phyloP scores from a whole-genome alignment of 1,284 basidiomycete species.

The Ceratobasidium sp. region DNA sequence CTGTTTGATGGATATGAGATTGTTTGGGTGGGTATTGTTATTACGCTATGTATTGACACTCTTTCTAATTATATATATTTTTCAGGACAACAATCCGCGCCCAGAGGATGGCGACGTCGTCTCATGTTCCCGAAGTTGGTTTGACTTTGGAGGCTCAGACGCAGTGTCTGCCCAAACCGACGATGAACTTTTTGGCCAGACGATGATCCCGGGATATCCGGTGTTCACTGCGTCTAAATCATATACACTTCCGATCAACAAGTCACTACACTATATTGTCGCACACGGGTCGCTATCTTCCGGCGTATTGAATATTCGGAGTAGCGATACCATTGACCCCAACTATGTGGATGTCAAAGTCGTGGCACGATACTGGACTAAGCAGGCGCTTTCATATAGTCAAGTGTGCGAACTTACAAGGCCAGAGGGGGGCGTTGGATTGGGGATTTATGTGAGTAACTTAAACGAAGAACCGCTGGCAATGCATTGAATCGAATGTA shows the following conservation, averaged over 20 bases:
- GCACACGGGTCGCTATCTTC: conserved; percentile 16
- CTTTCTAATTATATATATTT: background rate
- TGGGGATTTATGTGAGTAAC: conserved; percentile 41
- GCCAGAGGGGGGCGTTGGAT: conserved; percentile 38
- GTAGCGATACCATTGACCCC: conserved; percentile 10
- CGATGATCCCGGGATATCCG: conserved; percentile 11
- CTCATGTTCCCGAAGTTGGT: conserved; percentile 8
- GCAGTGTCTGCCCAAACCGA: background rate
- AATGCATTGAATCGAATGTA: background rate
- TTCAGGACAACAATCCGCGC: conserved; percentile 27
- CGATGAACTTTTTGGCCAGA: background rate
- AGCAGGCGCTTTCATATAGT: conserved; percentile 6
- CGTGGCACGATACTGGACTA: background rate
- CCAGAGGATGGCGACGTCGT: conserved; percentile 24
- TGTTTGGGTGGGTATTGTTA: background rate
- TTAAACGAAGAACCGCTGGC: background rate
- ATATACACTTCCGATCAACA: conserved; percentile 13
- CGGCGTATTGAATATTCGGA: conserved; percentile 14
- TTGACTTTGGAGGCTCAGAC: background rate
- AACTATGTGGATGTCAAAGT: conserved; percentile 14
- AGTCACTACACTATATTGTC: conserved; percentile 22
- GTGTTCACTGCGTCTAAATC: conserved; percentile 16
- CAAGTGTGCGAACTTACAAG: conserved; percentile 35
- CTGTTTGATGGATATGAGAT: background rate
- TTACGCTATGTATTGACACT: too few relatives aligned